Evolutionary conservation across 192 early-diverging fungal species (phyloP).

Genomic region (Backusella luteola): DNA sequence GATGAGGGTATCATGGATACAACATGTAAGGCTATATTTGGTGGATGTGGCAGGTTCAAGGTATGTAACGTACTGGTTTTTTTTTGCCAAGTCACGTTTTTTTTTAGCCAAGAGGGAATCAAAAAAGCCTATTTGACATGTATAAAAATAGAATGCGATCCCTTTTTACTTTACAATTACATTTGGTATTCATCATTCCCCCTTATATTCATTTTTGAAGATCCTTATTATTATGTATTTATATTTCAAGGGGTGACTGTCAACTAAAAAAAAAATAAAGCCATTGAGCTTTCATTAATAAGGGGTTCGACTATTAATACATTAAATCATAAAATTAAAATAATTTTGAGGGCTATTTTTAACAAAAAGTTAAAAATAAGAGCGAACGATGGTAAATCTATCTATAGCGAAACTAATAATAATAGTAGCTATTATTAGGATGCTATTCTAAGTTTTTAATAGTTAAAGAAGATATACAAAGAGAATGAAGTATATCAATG

Average conservation of each 20-base stretch:
- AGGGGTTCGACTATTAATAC: not conserved
- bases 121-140: not conserved
- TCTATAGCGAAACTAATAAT: conserved; percentile 2
- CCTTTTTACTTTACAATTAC: not conserved
- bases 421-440: not conserved
- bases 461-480: not conserved
- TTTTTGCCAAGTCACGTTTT: not conserved
- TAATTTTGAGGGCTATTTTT: not conserved
- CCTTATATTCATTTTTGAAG: not conserved
- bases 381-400: not conserved
- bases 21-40: no score
- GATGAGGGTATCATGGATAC: no score
- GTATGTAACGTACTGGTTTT: not conserved
- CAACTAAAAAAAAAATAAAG: not conserved
- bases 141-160: not conserved
- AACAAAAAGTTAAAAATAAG: conserved; percentile 10
- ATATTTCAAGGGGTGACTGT: not conserved
- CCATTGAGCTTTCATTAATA: not conserved
- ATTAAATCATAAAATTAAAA: not conserved
- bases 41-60: not conserved
- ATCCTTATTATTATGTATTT: not conserved
- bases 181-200: not conserved
- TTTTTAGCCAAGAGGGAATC: not conserved
- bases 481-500: not conserved
- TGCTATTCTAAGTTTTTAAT: not conserved